A percentile compares a stretch with the other conserved stretches of the same genome.
Conservation (phyloP, 2,329 filamentous ascomycete genomes). For the Pseudopithomyces maydicus region DNA sequence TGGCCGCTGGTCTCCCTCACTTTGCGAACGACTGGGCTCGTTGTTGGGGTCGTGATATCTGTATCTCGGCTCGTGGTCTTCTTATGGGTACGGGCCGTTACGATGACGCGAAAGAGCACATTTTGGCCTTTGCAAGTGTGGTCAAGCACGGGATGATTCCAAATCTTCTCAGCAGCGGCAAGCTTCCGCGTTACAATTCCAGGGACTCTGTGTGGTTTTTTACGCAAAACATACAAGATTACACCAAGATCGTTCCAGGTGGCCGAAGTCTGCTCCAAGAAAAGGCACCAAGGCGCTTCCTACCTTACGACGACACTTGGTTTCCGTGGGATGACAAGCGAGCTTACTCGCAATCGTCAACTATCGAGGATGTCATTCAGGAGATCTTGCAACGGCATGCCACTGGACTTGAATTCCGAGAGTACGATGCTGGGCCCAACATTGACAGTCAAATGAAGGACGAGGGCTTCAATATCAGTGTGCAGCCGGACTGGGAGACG, state of each 20-base stretch:
- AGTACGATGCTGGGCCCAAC: slow-evolving; percentile 87
- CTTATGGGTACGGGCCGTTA: slow-evolving; percentile 88
- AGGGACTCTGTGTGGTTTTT: slow-evolving; percentile 98
- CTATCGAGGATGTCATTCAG: slow-evolving; percentile 87
- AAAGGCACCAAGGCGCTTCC: slow-evolving; percentile 80
- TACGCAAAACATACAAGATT: slow-evolving; percentile 94
- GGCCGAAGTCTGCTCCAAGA: slow-evolving; percentile 75
- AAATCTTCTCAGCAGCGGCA: slow-evolving; percentile 86
- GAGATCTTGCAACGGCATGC: slow-evolving; percentile 93
- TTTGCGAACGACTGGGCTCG: slow-evolving; percentile 93
- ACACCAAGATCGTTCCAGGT: slow-evolving; percentile 78
- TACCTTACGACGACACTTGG: slow-evolving; percentile 96
- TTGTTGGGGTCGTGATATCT: slow-evolving; percentile 97
- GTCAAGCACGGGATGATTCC: slow-evolving; percentile 99
- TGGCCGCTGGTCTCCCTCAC: slow-evolving; percentile 92
- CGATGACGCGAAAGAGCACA: slow-evolving; percentile 89
- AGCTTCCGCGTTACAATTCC: slow-evolving; percentile 89
- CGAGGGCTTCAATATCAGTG: slow-evolving; percentile 89
- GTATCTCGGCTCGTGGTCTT: slow-evolving; percentile 92
- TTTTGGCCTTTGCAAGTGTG: slow-evolving; percentile 91
- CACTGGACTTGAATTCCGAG: slow-evolving; percentile 85
- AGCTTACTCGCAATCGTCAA: slow-evolving; percentile 84
- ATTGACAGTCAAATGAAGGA: slow-evolving; percentile 93
- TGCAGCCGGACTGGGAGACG: slow-evolving; percentile 87
- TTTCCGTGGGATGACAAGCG: slow-evolving; percentile 80